A percentile compares a stretch with the other conserved stretches of the same genome.
Conservation (phyloP, 768 basidiomycete genomes). For the Coprinopsis cinerea region DNA sequence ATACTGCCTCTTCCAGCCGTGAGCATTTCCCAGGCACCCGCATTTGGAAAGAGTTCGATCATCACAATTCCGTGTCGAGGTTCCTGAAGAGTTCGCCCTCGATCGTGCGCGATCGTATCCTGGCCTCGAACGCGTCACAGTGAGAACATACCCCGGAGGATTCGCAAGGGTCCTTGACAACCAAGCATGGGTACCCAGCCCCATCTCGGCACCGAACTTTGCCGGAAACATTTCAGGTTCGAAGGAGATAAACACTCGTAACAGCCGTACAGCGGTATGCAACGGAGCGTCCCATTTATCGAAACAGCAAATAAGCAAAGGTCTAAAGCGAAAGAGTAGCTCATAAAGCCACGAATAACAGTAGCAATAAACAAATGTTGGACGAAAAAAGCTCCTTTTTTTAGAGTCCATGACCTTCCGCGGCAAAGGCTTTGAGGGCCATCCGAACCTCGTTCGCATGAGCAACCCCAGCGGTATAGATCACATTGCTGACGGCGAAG, state of each 20-base stretch:
- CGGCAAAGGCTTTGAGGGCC: slow-evolving; percentile 45
- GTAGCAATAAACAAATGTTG: background rate
- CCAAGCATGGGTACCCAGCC: slow-evolving; percentile 13
- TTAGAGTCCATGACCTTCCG: slow-evolving; percentile 9
- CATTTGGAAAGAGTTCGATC: slow-evolving; percentile 13
- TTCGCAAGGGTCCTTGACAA: slow-evolving; percentile 18
- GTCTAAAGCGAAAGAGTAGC: background rate
- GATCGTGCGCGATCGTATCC: slow-evolving; percentile 19
- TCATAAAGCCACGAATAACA: background rate
- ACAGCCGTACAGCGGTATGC: background rate
- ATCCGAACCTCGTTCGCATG: slow-evolving; percentile 47
- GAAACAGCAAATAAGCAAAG: too few relatives aligned
- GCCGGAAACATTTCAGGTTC: too few relatives aligned
- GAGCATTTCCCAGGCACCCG: slow-evolving; percentile 6
- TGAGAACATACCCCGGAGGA: slow-evolving; percentile 10
- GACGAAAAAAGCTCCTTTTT: background rate
- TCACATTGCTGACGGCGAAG: slow-evolving; percentile 72
- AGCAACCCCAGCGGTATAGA: slow-evolving; percentile 67
- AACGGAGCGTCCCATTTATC: background rate
- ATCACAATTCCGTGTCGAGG: slow-evolving; percentile 16
- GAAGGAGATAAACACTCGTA: too few relatives aligned
- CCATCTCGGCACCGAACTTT: slow-evolving; percentile 17
- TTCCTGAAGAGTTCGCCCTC: slow-evolving; percentile 18
- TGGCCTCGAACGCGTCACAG: slow-evolving; percentile 15
- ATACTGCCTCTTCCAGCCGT: slow-evolving; percentile 14